Base-by-base conservation (phyloP, 75 land plant genomes). In the Picea glauca region DNA sequence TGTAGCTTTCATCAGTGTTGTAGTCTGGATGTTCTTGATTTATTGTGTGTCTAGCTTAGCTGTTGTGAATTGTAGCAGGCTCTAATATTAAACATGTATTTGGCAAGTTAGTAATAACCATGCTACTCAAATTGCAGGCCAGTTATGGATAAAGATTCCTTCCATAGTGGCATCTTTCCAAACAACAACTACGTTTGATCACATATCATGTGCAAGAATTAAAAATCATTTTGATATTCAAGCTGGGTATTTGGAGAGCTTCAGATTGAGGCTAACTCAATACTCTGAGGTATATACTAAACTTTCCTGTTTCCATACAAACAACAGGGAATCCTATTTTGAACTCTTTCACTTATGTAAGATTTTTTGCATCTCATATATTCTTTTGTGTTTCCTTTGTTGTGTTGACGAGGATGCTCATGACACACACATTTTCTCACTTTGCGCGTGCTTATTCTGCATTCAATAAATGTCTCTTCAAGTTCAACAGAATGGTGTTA, bases 251-350 rank as follows among this genome's bases (percentile, higher is more conserved):
- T 61, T 74, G n/a, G 46, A 58, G 30, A 33, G 75, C 13, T 78
- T 84, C 17, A 84, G 66, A 67, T 72, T 87, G 63, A 84, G 89
- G 17, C 58, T 87, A n/a, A 87, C 86, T 30, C 67, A 80, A 78
- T 84, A 87, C 60, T 77, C 86, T 14, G 62, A 84, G 89, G 89
- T 87, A 31, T 66, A 70, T 8, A 70, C 43, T 70, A 70, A 20
- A 11, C 9, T 20, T 4, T 20, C 6, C 26, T 70, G 23, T 12
- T 70, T 43, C 50, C 15, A 8, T 70, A 5, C 46, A 70, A 70
- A 8, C 35, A 43, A n/a, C 26, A 70, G 9, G 5, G 3, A 8
- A 40, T 70, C 73, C 50, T 70, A 20, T n/a, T 70, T 46, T 70
- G 73, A 40, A 70, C 0, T 12, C 23, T 70, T 7, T 40, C 50